A percentile compares a stretch with the other conserved stretches of the same genome.
Evolutionary conservation across 176 grass and related monocot species (phyloP).

Genomic region (Cenchrus purpureus): DNA sequence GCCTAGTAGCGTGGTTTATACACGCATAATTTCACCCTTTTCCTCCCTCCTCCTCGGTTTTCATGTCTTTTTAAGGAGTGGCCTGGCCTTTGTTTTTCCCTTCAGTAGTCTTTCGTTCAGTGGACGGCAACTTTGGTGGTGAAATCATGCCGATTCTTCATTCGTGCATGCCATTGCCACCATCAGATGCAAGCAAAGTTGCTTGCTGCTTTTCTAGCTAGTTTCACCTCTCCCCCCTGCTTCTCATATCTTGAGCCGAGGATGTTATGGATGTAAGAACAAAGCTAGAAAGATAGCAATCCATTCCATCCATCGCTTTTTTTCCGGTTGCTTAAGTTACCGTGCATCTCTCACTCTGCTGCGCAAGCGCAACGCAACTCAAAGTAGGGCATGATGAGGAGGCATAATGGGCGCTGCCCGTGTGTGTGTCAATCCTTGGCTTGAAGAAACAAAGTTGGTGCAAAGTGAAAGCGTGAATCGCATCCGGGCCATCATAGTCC

Average conservation of each 20-base stretch:
- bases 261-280: background rate
- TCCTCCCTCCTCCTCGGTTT: slow-evolving; percentile 3
- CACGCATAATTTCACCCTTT: slow-evolving; percentile 63
- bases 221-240: background rate
- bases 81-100: slow-evolving; percentile 31
- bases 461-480: slow-evolving; percentile 62
- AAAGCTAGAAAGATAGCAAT: background rate
- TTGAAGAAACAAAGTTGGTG: slow-evolving; percentile 74
- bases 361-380: background rate
- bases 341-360: slow-evolving; percentile 33
- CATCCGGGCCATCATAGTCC: slow-evolving; percentile 49
- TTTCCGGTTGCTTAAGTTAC: slow-evolving; percentile 58
- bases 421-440: slow-evolving; percentile 48
- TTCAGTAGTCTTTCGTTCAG: slow-evolving; percentile 29
- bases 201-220: background rate
- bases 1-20: slow-evolving; percentile 57
- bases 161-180: background rate
- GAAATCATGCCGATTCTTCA: slow-evolving; percentile 51
- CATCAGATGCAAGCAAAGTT: slow-evolving; percentile 51
- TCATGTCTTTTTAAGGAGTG: slow-evolving; percentile 43
- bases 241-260: background rate
- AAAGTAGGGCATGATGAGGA: slow-evolving; percentile 54
- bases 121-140: slow-evolving; percentile 64
- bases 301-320: background rate
- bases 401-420: slow-evolving; percentile 55